Evolutionary conservation across 73 alveolate genomes (phyloP).

Genomic region (Durusdinium trenchii): DNA sequence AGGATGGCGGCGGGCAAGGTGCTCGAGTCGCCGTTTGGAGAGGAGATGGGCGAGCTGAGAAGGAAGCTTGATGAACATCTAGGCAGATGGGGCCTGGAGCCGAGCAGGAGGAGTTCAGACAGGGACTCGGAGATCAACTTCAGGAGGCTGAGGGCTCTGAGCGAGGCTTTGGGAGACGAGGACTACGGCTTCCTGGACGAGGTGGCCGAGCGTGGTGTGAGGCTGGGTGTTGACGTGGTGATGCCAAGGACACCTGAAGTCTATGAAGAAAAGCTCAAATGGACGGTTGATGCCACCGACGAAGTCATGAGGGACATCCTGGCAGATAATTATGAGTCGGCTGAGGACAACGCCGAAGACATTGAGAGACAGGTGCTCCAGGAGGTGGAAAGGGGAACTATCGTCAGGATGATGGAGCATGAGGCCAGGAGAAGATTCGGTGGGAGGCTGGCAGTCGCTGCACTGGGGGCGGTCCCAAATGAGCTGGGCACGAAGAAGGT

Average conservation of each 20-base stretch:
- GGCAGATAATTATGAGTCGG: too few relatives aligned
- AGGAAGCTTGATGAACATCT: background rate
- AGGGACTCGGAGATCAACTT: background rate
- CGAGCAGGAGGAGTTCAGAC: background rate
- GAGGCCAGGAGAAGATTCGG: too few relatives aligned
- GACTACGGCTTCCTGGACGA: background rate
- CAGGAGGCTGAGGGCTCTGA: background rate
- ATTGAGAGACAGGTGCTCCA: background rate
- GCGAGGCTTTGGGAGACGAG: background rate
- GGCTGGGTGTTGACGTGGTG: background rate
- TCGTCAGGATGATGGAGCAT: background rate
- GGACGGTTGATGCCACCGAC: too few relatives aligned
- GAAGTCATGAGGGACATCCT: too few relatives aligned
- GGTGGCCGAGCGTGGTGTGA: constrained; percentile 5
- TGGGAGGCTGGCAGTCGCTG: background rate
- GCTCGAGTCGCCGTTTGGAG: background rate
- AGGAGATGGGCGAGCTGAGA: background rate
- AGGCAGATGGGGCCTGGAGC: background rate
- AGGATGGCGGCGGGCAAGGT: background rate
- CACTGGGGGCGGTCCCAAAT: too few relatives aligned
- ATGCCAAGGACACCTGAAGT: background rate
- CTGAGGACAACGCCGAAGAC: too few relatives aligned
- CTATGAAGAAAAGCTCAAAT: too few relatives aligned
- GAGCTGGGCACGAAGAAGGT: too few relatives aligned
- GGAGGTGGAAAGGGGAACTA: background rate